Conservation (phyloP, 2,329 filamentous ascomycete species). For the Ophiostoma fasciatum region DNA sequence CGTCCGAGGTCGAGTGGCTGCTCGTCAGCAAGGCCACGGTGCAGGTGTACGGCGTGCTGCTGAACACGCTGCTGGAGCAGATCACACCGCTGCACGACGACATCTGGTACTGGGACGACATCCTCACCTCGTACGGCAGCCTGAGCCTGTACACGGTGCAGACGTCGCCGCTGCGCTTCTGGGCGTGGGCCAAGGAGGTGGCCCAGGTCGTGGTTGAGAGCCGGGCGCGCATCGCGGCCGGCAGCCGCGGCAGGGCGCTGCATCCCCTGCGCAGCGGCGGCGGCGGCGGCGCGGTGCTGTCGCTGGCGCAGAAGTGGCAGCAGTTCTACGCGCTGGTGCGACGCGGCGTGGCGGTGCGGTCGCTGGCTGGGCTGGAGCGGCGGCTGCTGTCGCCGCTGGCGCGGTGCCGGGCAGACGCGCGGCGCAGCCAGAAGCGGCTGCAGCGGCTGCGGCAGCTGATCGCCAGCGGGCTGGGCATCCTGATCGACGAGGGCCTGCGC, state of each 20-base stretch:
- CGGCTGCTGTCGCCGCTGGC: conserved; percentile 67
- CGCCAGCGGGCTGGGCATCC: conserved; percentile 70
- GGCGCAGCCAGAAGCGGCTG: conserved; percentile 56
- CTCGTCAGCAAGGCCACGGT: conserved; percentile 80
- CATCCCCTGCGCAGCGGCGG: conserved; percentile 10
- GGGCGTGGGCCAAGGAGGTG: conserved; percentile 41
- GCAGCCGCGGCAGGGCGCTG: conserved; percentile 12
- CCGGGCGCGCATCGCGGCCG: conserved; percentile 25
- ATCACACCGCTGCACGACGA: conserved; percentile 75
- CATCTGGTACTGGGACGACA: conserved; percentile 90
- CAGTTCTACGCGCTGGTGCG: conserved; percentile 71
- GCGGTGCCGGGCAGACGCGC: conserved; percentile 57
- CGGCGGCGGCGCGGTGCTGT: conserved; percentile 3
- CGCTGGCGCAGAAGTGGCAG: conserved; percentile 39
- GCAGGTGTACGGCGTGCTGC: conserved; percentile 72
- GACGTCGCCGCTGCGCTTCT: conserved; percentile 63
- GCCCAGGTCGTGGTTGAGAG: conserved; percentile 54
- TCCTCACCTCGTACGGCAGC: conserved; percentile 62
- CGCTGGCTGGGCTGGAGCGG: conserved; percentile 54
- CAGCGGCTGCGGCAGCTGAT: conserved; percentile 64
- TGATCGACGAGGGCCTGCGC: conserved; percentile 73
- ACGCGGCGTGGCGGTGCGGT: conserved; percentile 59
- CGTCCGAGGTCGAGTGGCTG: conserved; percentile 78
- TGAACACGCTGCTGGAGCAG: conserved; percentile 65
- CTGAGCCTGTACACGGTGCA: conserved; percentile 77